Percentiles rank a stretch among this genome's conserved stretches.
These are phyloP conservation scores for Pleurotus ostreatus DNA, from an alignment of 768 basidiomycete genomes.

Conservation along the genomic window DNA sequence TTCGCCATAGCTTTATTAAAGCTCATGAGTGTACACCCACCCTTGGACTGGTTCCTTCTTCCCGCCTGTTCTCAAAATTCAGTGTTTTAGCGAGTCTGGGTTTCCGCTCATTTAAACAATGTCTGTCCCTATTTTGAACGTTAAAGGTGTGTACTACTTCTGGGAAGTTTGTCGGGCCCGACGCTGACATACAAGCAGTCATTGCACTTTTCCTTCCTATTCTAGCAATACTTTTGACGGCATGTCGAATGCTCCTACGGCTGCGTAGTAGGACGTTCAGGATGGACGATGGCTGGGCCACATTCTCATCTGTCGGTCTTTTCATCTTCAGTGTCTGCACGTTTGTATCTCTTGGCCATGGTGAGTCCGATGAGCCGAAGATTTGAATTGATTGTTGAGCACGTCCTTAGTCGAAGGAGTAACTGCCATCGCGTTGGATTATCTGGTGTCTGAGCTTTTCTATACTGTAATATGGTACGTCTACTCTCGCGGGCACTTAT, in stretches of 20 bases:
- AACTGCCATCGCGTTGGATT: conserved; percentile 14
- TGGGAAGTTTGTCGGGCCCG: too few species aligned
- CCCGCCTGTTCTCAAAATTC: not conserved
- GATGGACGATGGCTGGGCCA: conserved; percentile 20
- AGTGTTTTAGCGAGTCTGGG: not conserved
- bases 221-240: conserved; percentile 18
- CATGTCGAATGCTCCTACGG: conserved; percentile 16
- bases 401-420: conserved; percentile 12
- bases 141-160: not conserved
- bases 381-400: too few species aligned
- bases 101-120: not conserved
- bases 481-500: not conserved
- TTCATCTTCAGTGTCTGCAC: conserved; percentile 16
- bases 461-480: conserved; percentile 20
- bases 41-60: conserved; percentile 4
- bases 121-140: not conserved
- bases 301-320: conserved; percentile 15
- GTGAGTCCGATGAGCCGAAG: conserved; percentile 9
- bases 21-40: not conserved
- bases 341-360: conserved; percentile 18
- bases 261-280: conserved; percentile 15
- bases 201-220: conserved; percentile 13
- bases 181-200: conserved; percentile 2
- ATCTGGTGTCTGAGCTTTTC: conserved; percentile 17
- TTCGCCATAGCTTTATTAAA: conserved; percentile 1